Evolutionary conservation across 441 rosid genomes (phyloP).

Genomic region (Jatropha multifida): DNA sequence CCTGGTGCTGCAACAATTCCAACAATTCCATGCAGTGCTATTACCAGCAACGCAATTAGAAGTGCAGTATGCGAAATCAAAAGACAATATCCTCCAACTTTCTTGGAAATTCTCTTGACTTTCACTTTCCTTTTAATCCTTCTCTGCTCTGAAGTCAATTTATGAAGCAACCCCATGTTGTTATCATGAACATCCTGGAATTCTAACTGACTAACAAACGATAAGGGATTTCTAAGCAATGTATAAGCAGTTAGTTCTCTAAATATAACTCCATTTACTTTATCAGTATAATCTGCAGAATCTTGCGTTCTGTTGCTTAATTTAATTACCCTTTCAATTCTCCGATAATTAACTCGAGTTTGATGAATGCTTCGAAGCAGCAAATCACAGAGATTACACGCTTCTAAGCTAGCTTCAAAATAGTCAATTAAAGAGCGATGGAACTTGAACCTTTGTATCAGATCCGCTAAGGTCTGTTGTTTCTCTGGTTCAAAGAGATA

Average conservation of each 20-base stretch:
- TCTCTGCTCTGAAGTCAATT: slow-evolving; percentile 45
- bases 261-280: slow-evolving; percentile 24
- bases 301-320: slow-evolving; percentile 35
- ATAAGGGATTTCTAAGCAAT: slow-evolving; percentile 54
- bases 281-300: slow-evolving; percentile 24
- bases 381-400: slow-evolving; percentile 60
- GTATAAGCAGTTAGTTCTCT: slow-evolving; percentile 59
- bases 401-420: slow-evolving; percentile 56
- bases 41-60: slow-evolving; percentile 43
- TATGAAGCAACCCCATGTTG: slow-evolving; percentile 42
- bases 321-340: slow-evolving; percentile 50
- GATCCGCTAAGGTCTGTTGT: slow-evolving; percentile 43
- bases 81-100: slow-evolving; percentile 42
- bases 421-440: slow-evolving; percentile 48
- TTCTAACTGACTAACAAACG: slow-evolving; percentile 26
- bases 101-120: slow-evolving; percentile 41
- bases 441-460: slow-evolving; percentile 35
- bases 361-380: slow-evolving; percentile 57
- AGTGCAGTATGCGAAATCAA: slow-evolving; percentile 50
- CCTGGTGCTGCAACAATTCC: slow-evolving; percentile 62
- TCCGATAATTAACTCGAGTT: slow-evolving; percentile 48
- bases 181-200: slow-evolving; percentile 45
- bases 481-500: slow-evolving; percentile 57
- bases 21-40: slow-evolving; percentile 57
- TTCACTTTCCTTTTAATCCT: slow-evolving; percentile 47